These are phyloP conservation scores for Mangifera indica DNA, from an alignment of 345 rosid genomes.

Conservation along the genomic window DNA sequence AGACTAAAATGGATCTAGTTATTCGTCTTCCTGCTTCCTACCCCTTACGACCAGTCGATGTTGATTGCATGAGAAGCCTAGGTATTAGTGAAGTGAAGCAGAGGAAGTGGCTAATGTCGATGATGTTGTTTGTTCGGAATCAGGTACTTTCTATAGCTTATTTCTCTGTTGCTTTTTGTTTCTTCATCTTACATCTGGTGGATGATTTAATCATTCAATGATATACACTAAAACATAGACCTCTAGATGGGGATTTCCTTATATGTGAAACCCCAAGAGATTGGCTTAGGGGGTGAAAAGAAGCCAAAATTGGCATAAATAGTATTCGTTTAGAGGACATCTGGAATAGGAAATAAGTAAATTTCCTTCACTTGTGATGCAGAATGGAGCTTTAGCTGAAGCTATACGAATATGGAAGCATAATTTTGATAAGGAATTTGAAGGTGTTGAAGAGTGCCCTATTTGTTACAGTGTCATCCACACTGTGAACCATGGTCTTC, in stretches of 20 bases:
- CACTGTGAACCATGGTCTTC: constrained; percentile 81
- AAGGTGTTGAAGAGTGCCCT: constrained; percentile 98
- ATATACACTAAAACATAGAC: background rate
- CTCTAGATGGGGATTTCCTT: background rate
- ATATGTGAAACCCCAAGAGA: background rate
- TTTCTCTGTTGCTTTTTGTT: constrained; percentile 5
- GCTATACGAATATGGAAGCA: constrained; percentile 89
- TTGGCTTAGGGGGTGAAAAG: background rate
- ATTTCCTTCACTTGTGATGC: constrained; percentile 26
- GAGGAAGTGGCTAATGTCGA: constrained; percentile 96
- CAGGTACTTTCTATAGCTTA: constrained; percentile 52
- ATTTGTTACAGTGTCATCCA: constrained; percentile 98
- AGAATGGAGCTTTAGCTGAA: constrained; percentile 97
- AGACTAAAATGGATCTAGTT: constrained; percentile 90
- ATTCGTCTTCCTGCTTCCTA: constrained; percentile 88
- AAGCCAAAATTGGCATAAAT: background rate
- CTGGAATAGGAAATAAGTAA: background rate
- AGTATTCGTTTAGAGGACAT: background rate
- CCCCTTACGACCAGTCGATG: constrained; percentile 82
- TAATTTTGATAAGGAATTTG: constrained; percentile 91
- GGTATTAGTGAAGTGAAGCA: constrained; percentile 93
- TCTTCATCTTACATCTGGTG: background rate
- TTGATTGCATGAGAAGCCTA: constrained; percentile 80
- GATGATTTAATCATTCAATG: background rate
- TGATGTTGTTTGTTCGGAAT: constrained; percentile 85